phyloP scores from a whole-genome alignment of 2,329 filamentous ascomycete genomes.

The Neopestalotiopsis clavispora region DNA sequence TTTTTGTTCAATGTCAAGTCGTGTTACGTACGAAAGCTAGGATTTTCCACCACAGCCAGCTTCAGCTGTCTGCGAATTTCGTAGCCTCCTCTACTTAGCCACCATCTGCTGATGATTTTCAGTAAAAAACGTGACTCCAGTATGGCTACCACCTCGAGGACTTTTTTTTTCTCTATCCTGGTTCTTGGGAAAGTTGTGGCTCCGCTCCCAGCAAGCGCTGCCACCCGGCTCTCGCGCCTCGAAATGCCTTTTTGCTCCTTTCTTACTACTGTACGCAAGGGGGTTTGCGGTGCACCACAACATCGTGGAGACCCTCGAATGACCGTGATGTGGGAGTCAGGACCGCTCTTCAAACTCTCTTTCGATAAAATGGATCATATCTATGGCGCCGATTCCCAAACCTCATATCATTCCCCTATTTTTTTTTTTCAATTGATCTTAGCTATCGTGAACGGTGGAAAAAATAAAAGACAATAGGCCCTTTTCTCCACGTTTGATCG shows the following conservation, averaged over 20 bases:
- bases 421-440: background rate
- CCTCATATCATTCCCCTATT: background rate
- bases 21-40: background rate
- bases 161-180: background rate
- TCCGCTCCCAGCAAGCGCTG: background rate
- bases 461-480: background rate
- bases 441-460: background rate
- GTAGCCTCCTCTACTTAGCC: background rate
- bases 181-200: background rate
- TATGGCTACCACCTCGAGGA: background rate
- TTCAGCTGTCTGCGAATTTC: no score
- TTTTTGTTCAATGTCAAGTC: background rate
- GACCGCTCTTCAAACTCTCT: background rate
- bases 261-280: no score
- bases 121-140: constrained; percentile 1
- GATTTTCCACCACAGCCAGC: no score
- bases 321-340: background rate
- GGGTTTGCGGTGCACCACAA: background rate
- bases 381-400: background rate
- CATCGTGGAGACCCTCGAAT: background rate
- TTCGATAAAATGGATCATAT: background rate
- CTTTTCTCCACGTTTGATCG: constrained; percentile 8
- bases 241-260: background rate
- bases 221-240: background rate
- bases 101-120: background rate